Conservation (phyloP, 2,329 filamentous ascomycete genomes). For the Colletotrichum horii region DNA sequence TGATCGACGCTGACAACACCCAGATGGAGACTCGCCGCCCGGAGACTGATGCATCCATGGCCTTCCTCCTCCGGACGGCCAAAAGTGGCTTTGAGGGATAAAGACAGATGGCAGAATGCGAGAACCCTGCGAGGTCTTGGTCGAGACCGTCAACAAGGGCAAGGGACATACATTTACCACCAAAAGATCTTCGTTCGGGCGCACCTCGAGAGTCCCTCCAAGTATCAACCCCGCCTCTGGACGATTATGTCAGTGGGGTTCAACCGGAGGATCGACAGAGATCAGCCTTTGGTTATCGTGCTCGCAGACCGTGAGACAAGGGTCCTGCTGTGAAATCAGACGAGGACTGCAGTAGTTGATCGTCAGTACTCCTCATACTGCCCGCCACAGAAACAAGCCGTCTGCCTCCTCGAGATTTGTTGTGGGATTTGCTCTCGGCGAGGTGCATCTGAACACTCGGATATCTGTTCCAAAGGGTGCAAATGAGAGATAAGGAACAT, state of each 20-base stretch:
- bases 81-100: neutral
- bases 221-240: neutral
- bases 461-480: neutral
- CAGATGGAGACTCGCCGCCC: neutral
- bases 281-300: neutral
- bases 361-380: neutral
- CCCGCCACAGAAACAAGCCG: neutral
- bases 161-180: neutral
- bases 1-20: neutral
- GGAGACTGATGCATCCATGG: neutral
- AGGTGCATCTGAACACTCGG: neutral
- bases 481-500: neutral
- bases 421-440: neutral
- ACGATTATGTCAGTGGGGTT: neutral
- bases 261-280: neutral
- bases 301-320: neutral
- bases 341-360: neutral
- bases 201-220: neutral
- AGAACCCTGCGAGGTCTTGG: neutral
- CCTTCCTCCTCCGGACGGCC: neutral
- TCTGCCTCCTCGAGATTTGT: neutral
- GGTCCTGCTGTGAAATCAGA: neutral
- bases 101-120: neutral
- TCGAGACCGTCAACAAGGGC: neutral
- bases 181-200: neutral